Base-by-base conservation (phyloP, 1,284 basidiomycete genomes). In the Blastosporella zonata region DNA sequence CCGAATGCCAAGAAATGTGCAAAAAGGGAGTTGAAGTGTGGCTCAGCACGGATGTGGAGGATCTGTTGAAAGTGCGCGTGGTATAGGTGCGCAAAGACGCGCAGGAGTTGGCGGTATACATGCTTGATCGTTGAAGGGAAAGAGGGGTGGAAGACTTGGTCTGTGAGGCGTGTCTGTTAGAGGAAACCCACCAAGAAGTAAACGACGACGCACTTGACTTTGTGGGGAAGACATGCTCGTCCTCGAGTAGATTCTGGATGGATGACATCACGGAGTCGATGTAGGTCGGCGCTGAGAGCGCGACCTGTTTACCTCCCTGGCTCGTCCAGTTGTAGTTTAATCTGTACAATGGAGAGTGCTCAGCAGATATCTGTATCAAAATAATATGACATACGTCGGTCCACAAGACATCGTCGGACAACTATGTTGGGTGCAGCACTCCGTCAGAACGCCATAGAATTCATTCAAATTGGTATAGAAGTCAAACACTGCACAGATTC, bases 211-310 rank as follows among this genome's bases (percentile, higher is more conserved):
- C 64, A 90, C 93, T 91, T 10, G 92, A 88, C 69, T 97, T 97
- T 2, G 96, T 96, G 1, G 96, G 96, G 75, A 99, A 99, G 38
- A 90, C 86, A 56, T 81, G 86, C 63, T 98, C 95, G 70, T 99
- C 96, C 57, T 94, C 87, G 31, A 98, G 76, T 20, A 97, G 77
- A 62, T 92, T 95, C 64, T 98, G 95, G 18, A 97, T 84, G 81
- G 94, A 97, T 2, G 93, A 94, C 90, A 98, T 96, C 61, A 98
- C 96, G 61, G 94, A 97, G 74, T 99, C 96, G 61, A 98, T 96
- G 69, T 99, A 99, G n/a, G 93, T 96, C 6, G 97, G 93, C 3
- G 96, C 96, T 0, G 97, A 87, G 0, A 98, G 77, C 55, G 90
- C 80, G 29, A 96, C 87, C 59, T 90, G 87, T 64, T 95, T 95